These are phyloP conservation scores for Mytilinidion resinicola DNA, from an alignment of 495 filamentous ascomycete genomes.

Conservation along the genomic window DNA sequence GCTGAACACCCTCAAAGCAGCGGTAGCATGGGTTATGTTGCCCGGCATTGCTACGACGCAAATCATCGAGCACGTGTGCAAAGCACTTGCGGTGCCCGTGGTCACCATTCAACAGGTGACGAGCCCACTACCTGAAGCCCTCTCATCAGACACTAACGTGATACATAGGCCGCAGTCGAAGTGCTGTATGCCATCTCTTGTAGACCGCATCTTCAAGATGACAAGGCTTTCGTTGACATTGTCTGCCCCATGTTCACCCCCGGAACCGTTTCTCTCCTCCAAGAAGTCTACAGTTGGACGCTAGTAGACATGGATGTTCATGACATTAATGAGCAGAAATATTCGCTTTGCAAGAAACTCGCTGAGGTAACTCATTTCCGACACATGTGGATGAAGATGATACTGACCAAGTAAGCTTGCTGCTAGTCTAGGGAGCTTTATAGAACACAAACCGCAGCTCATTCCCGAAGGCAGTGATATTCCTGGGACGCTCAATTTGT, in stretches of 20 bases:
- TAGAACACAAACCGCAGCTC: constrained; percentile 66
- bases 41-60: constrained; percentile 65
- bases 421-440: constrained; percentile 72
- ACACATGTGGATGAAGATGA: constrained; percentile 3
- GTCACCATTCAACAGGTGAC: constrained; percentile 70
- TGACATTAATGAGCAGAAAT: constrained; percentile 83
- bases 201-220: constrained; percentile 63
- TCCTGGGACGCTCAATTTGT: constrained; percentile 69
- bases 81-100: constrained; percentile 64
- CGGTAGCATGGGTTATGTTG: constrained; percentile 76
- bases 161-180: constrained; percentile 67
- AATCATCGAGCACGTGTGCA: constrained; percentile 65
- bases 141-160: constrained; percentile 24
- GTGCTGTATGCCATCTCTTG: constrained; percentile 75
- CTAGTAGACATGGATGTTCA: constrained; percentile 57
- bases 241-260: constrained; percentile 71
- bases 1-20: constrained; percentile 66
- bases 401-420: constrained; percentile 53
- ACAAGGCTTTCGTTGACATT: constrained; percentile 65
- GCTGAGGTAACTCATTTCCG: constrained; percentile 60
- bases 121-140: neutral
- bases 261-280: constrained; percentile 64
- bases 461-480: constrained; percentile 58
- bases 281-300: constrained; percentile 75
- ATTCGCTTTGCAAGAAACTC: constrained; percentile 85